Base-by-base conservation (phyloP, 2,329 filamentous ascomycete species). In the Sclerotinia sclerotiorum region DNA sequence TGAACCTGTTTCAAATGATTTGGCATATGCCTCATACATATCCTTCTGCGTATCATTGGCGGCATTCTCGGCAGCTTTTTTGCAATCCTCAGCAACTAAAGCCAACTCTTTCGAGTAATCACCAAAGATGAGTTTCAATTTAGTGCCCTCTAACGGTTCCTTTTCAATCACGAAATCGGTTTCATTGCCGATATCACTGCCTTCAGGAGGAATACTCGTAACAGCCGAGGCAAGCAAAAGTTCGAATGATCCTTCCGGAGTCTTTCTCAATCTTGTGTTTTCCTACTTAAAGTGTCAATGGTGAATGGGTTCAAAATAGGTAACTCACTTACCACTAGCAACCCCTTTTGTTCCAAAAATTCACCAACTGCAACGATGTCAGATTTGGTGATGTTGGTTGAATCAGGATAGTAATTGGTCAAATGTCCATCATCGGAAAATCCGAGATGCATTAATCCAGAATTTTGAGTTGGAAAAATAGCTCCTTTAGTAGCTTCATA, bases 341-440 rank as follows among this genome's bases (percentile, higher is more conserved):
- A 81, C 5, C 87, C 85, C 78, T 91, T 91, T 76, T 87, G 84
- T 76, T 88, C 89, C 83, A 92, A 87, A 80, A 90, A 91, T 68
- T 86, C 84, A n/a, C 89, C 88, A 63, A 94, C 84, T 24, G 87
- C 86, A 55, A 85, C 85, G 68, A 95, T 93, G 77, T 94, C 92
- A 46, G 84, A 82, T 79, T 93, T 88, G 51, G 88, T 92, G 76
- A 95, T 93, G 56, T 83, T 81, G 10, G 89, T 83, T 5, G 90
- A 93, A 71, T 92, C 86, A 1, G 91, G 92, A 78, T 94, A 95
- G 79, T 94, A 95, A 1, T 89, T 91, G 3, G 90, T 92, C 84
- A 93, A 84, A 78, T 94, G 90, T 44, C 90, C 90, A 42, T 88
- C 84, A 48, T 91, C 89, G 0, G 87, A 84, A 77, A 91, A 94